phyloP scores from a whole-genome alignment of 2,329 filamentous ascomycete genomes.

The Pestalotiopsis fici region DNA sequence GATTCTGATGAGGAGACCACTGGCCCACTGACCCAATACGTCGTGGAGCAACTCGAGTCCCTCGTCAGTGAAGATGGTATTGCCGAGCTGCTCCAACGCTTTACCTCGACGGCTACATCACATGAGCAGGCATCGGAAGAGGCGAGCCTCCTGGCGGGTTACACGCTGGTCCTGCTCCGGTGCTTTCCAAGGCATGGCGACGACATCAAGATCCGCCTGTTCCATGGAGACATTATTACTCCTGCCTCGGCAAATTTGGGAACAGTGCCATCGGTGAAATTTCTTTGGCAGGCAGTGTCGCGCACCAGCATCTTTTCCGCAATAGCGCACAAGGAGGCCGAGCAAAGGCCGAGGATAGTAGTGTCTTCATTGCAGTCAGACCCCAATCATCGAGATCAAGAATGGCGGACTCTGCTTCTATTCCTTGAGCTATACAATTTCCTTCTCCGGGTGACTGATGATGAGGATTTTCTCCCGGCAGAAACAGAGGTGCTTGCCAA shows the following conservation, averaged over 20 bases:
- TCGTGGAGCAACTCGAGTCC: conserved; percentile 67
- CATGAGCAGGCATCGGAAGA: conserved; percentile 48
- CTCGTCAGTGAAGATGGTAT: conserved; percentile 78
- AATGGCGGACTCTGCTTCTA: conserved; percentile 87
- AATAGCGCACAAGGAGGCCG: conserved; percentile 30
- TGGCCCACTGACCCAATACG: conserved; percentile 50
- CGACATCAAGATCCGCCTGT: conserved; percentile 93
- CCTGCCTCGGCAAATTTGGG: conserved; percentile 32
- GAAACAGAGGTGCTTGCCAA: conserved; percentile 40
- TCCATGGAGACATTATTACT: conserved; percentile 66
- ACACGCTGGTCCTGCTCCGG: conserved; percentile 80
- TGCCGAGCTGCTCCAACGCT: conserved; percentile 54
- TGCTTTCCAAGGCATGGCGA: conserved; percentile 82
- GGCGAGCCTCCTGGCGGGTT: conserved; percentile 78
- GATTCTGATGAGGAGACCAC: conserved; percentile 30
- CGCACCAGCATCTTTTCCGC: conserved; percentile 41
- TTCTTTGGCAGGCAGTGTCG: conserved; percentile 73
- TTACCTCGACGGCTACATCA: conserved; percentile 35
- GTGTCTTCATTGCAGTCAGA: conserved; percentile 28
- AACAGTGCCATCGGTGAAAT: conserved; percentile 70
- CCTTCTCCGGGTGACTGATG: conserved; percentile 87
- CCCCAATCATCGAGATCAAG: conserved; percentile 49
- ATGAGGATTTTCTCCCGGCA: conserved; percentile 87
- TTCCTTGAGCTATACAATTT: conserved; percentile 96
- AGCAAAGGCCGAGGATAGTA: conserved; percentile 24